These are phyloP conservation scores for Leccinum subtestaceum DNA, from an alignment of 768 basidiomycete species.

Conservation along the genomic window DNA sequence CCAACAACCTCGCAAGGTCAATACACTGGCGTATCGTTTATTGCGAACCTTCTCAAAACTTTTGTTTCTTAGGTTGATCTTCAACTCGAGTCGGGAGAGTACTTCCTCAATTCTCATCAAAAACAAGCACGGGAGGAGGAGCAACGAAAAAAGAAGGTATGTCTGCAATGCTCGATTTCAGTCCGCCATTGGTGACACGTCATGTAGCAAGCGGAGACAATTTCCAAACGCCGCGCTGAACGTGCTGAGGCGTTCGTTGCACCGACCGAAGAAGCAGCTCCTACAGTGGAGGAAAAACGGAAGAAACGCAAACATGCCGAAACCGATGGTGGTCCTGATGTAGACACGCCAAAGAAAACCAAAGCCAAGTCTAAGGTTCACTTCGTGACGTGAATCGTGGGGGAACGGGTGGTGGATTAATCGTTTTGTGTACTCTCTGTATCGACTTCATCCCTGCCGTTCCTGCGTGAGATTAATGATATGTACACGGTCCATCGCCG, in stretches of 20 bases:
- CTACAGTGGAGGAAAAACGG: slow-evolving; percentile 76
- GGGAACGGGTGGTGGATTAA: not conserved
- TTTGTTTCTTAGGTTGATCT: slow-evolving; percentile 65
- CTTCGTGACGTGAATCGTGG: slow-evolving; percentile 3
- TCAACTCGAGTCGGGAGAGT: slow-evolving; percentile 95
- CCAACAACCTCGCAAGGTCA: slow-evolving; percentile 87
- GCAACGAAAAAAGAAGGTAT: slow-evolving; percentile 66
- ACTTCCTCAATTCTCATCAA: slow-evolving; percentile 91
- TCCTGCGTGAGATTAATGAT: not conserved
- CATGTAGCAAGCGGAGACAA: slow-evolving; percentile 72
- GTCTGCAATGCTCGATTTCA: not conserved
- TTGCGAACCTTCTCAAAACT: slow-evolving; percentile 4
- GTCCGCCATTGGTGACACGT: slow-evolving; percentile 1
- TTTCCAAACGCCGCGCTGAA: slow-evolving; percentile 68
- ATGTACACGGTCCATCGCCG: slow-evolving; percentile 6
- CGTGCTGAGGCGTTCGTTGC: slow-evolving; percentile 88
- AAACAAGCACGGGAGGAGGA: slow-evolving; percentile 74
- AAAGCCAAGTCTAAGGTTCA: slow-evolving; percentile 20
- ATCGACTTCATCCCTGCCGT: not conserved
- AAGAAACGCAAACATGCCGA: slow-evolving; percentile 50
- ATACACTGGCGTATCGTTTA: slow-evolving; percentile 7
- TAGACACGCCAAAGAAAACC: slow-evolving; percentile 40
- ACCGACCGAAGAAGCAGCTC: slow-evolving; percentile 73
- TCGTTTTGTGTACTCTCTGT: slow-evolving; percentile 10
- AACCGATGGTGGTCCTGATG: slow-evolving; percentile 30